Conservation (phyloP, 495 filamentous ascomycete species). For the Paragyromitra xinjiangensis region DNA sequence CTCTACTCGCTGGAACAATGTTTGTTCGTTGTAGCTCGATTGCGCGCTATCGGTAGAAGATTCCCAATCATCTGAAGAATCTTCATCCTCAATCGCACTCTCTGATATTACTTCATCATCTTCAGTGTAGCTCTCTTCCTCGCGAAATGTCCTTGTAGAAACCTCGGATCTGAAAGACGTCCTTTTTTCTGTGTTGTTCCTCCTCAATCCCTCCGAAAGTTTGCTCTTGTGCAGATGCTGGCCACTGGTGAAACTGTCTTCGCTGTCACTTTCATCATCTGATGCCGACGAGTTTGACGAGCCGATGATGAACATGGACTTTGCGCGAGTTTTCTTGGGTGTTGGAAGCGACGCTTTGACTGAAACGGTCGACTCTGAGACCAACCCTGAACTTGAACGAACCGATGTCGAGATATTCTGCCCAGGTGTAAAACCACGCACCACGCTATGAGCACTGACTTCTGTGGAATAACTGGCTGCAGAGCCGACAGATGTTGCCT, state of each 20-base stretch:
- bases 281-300: conserved; percentile 61
- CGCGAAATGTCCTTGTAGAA: conserved; percentile 69
- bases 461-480: conserved; percentile 59
- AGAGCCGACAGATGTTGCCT: conserved; percentile 52
- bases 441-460: conserved; percentile 74
- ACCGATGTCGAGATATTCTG: conserved; percentile 74
- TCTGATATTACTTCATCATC: conserved; percentile 76
- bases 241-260: conserved; percentile 37
- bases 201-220: conserved; percentile 47
- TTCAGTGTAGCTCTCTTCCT: conserved; percentile 78
- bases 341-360: conserved; percentile 58
- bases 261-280: conserved; percentile 49
- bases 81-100: conserved; percentile 87
- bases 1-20: conserved; percentile 83
- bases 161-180: conserved; percentile 86
- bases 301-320: conserved; percentile 66
- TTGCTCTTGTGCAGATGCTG: conserved; percentile 29
- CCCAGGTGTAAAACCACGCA: conserved; percentile 87
- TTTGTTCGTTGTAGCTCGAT: conserved; percentile 71
- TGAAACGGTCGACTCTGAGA: conserved; percentile 31
- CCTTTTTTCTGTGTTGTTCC: conserved; percentile 70
- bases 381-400: conserved; percentile 64
- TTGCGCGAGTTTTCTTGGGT: conserved; percentile 64
- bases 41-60: conserved; percentile 88
- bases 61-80: conserved; percentile 79